Base-by-base conservation (phyloP, 2,329 filamentous ascomycete species). In the Fusarium redolens region DNA sequence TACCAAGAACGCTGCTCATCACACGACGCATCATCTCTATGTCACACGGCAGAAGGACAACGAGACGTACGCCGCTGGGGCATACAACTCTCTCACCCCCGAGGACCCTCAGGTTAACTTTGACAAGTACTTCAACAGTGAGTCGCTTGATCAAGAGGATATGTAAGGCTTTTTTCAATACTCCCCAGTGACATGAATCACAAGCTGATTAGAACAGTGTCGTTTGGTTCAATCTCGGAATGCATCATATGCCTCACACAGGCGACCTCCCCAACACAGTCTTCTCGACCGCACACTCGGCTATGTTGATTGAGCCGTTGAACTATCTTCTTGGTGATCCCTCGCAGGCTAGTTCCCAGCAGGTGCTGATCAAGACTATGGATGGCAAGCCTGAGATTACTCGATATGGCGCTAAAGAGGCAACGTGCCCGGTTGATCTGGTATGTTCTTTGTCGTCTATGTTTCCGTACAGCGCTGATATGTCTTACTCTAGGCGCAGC, bases 161-260 rank as follows among this genome's bases (percentile, higher is more conserved):
- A 61, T 62, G 60, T 61, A 35, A 28, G 45, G 40, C 15, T 18
- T 9, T 9, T 17, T 25, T 25, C 25, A 25, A 25, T 25, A 28
- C 28, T 38, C 6, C 12, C 20, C 17, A 11, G 9, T 22, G 51
- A 12, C 35, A 37, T 37, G 7, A 7, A 28, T 28, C 28, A 28
- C 28, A 28, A 37, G 15, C 25, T 61, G 5, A 58, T 10, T 7
- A 1, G 1, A 2, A 1, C 7, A 62, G 60, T 28, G 60, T 62
- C 20, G 37, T 62, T 38, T 61, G 60, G 60, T 62, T 62, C 28
- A 61, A 62, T 1, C 14, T 62, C 0, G 55, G 60, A 33, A 62
- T 62, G 60, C 60, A 62, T 2, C 60, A 62, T 18, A 62, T 62
- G 60, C 60, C 60, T 31, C 60, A 62, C n/a, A 62, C 60, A 20